Base-by-base conservation (phyloP, 179 eudicot species). In the Camellia oleifera region DNA sequence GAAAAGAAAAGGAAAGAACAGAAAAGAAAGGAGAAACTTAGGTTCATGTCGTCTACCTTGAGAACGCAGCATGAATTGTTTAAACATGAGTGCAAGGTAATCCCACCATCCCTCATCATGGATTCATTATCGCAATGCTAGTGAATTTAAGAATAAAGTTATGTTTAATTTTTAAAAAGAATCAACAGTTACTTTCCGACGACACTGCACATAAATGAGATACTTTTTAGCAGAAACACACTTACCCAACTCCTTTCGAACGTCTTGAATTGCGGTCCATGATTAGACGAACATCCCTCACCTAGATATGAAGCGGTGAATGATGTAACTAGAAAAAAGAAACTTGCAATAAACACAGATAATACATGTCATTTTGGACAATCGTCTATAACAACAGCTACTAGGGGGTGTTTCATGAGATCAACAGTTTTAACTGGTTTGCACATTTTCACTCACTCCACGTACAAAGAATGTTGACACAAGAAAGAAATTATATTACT, bases 161-260 rank as follows among this genome's bases (percentile, higher is more conserved):
- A 89, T 85, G 85, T 83, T 81, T 84, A 79, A 74, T 77, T 82
- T 83, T 80, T 46, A 50, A 80, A 84, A 64, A 74, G n/a, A 58
- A 78, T 53, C 14, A 77, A 76, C 61, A 77, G 76, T 80, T 83
- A 76, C 61, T 50, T 67, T 63, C 82, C 79, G 70, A 79, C 60
- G 44, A 74, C 78, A 79, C 10, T 71, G 84, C 87, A 82, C 65
- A 72, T 62, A 69, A 48, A 7, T 48, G 26, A 15, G 7, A 32
- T 8, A 75, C 5, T 15, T 46, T 17, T 2, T 45, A 20, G 63
- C 75, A 56, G 8, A 61, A 68, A 50, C 72, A 57, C 62, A 79
- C 93, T 58, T 86, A 94, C 98, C 98, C 98, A 63, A 95, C 98
- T 85, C 98, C 98, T 84, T 93, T 95, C 70, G 97, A 93, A 50